Conservation (phyloP, 2,329 filamentous ascomycete species). For the Colletotrichum brevisporum region DNA sequence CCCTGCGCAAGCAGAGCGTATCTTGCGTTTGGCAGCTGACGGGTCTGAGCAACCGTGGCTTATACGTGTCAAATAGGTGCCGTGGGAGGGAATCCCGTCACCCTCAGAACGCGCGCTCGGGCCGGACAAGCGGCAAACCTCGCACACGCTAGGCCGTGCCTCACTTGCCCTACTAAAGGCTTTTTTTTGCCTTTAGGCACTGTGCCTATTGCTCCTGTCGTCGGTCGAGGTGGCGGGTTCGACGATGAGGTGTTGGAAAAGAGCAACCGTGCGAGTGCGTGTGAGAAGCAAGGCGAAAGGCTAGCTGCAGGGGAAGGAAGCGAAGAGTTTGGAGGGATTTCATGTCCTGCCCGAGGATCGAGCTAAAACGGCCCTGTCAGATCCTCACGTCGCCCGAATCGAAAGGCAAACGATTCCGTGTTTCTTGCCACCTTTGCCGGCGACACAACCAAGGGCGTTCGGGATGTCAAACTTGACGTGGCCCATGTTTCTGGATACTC, state of each 20-base stretch:
- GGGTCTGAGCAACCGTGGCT: conserved; percentile 36
- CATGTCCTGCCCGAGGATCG: conserved; percentile 38
- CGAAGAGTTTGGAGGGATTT: conserved; percentile 29
- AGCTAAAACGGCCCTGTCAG: conserved; percentile 28
- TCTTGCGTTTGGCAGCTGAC: conserved; percentile 38
- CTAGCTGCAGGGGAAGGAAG: background rate
- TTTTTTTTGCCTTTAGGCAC: conserved; percentile 7
- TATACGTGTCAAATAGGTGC: conserved; percentile 24
- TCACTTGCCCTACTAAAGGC: background rate
- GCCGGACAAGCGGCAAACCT: conserved; percentile 21
- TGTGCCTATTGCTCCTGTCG: conserved; percentile 16
- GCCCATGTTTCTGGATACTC: conserved; percentile 14
- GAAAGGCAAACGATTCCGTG: background rate
- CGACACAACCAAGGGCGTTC: conserved; percentile 18
- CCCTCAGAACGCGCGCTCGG: conserved; percentile 20
- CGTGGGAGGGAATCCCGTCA: background rate
- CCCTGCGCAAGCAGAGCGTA: conserved; percentile 39
- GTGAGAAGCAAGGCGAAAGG: conserved; percentile 9
- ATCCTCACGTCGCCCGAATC: conserved; percentile 2
- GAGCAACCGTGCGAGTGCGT: conserved; percentile 29
- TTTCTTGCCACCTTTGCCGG: conserved; percentile 25
- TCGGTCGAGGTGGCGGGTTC: conserved; percentile 23
- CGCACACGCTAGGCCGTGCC: conserved; percentile 28
- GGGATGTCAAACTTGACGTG: conserved; percentile 30
- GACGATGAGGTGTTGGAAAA: conserved; percentile 6